Evolutionary conservation across 2,329 filamentous ascomycete genomes (phyloP).

Genomic region (Sporothrix dimorphospora): DNA sequence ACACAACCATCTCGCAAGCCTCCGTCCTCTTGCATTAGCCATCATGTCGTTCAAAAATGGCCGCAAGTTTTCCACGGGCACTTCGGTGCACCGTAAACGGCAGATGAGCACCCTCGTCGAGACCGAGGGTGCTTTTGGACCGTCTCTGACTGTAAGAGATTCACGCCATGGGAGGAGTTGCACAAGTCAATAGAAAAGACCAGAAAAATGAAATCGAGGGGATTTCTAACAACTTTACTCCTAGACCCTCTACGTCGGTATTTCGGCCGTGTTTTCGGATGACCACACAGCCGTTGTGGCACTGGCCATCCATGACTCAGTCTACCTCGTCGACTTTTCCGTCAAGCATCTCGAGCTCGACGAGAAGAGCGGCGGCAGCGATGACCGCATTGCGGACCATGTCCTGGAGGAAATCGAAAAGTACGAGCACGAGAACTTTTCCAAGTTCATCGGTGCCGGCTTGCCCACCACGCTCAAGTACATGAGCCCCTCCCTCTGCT

Average conservation of each 20-base stretch:
- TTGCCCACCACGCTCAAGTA: slow-evolving; percentile 63
- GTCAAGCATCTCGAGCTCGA: slow-evolving; percentile 59
- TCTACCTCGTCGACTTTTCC: slow-evolving; percentile 74
- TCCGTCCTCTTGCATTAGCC: slow-evolving; percentile 16
- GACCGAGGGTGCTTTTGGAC: slow-evolving; percentile 49
- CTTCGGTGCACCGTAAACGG: slow-evolving; percentile 51
- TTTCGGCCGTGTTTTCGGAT: slow-evolving; percentile 58
- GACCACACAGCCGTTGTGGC: slow-evolving; percentile 61
- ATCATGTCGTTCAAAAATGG: slow-evolving; percentile 29
- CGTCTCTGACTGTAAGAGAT: slow-evolving; percentile 51
- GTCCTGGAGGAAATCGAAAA: slow-evolving; percentile 58
- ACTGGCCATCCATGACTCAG: slow-evolving; percentile 72
- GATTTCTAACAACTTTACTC: neutral
- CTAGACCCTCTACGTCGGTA: slow-evolving; percentile 64
- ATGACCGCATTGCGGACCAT: slow-evolving; percentile 60
- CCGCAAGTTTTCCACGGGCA: slow-evolving; percentile 50
- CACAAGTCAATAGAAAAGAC: neutral
- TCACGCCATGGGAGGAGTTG: neutral
- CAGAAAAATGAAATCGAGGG: neutral
- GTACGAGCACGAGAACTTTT: slow-evolving; percentile 67
- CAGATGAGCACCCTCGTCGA: slow-evolving; percentile 52
- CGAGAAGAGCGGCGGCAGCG: slow-evolving; percentile 44
- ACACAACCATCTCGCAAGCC: neutral
- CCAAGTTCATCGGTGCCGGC: slow-evolving; percentile 77
- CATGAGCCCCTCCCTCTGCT: slow-evolving; percentile 66